Base-by-base conservation (phyloP, 371 early-diverging fungal genomes). In the Mucor sp. region DNA sequence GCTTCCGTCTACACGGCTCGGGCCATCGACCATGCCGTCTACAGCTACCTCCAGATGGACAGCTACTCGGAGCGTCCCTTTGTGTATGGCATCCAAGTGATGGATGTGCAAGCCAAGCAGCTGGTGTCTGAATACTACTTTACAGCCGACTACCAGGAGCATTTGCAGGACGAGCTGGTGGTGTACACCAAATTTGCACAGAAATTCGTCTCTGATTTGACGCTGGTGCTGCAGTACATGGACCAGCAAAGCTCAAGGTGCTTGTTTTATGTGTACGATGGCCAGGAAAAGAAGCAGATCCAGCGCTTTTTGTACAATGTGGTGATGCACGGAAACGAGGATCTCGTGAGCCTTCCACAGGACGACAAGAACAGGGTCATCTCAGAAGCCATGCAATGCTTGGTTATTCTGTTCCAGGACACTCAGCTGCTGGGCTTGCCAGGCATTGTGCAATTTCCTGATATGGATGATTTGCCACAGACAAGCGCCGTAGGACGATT, bases 321-420 rank as follows among this genome's bases (percentile, higher is more conserved):
- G 17, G 64, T 76, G 25, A 35, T 64, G 5, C 44, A 41, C 15
- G 59, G 70, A 50, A 59, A 41, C 5, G 57, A 60, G 2, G 55
- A 64, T 7, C 50, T 69, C 1, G 17, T 19, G 17, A 23, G 8
- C 12, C 9, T 69, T 9, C 11, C 35, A 6, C 5, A 48, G 4
- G 19, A 53, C 11, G 6, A 39, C 25, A 57, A 43, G 9, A 41
- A 62, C 0, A 64, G 66, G 23, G 53, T 68, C 6, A 30, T 68
- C 5, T 25, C 60, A 12, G 65, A 70, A 12, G 77, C 77, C 3
- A 73, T 63, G 60, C 58, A 58, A 19, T 78, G 75, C 47, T 56
- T 82, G 19, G 67, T 75, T 15, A 67, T 58, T 12, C 33, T 80
- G 4, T 82, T 82, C 47, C 76, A 71, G 32, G 77, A 75, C 30